Evolutionary conservation across 2,329 filamentous ascomycete species (phyloP).

Genomic region (Ceratocystiopsis brevicomis): DNA sequence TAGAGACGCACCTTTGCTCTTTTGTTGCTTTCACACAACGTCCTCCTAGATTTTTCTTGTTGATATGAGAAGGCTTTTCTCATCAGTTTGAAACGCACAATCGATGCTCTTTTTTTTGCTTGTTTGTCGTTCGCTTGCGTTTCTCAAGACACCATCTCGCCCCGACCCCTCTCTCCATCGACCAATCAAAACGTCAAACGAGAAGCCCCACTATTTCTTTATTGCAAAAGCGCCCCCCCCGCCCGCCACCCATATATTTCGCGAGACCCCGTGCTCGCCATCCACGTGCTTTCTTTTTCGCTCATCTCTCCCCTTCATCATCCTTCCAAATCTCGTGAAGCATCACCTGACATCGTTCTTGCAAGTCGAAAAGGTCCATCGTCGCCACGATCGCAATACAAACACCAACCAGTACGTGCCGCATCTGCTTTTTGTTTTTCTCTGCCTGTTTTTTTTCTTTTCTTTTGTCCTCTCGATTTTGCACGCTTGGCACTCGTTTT

Average conservation of each 20-base stretch:
- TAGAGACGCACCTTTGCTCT: too few relatives aligned
- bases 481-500: neutral
- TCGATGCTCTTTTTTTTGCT: too few relatives aligned
- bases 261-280: slow-evolving; percentile 10
- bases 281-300: slow-evolving; percentile 8
- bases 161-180: neutral
- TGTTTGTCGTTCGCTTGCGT: too few relatives aligned
- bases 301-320: neutral
- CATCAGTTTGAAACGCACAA: too few relatives aligned
- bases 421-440: neutral
- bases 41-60: too few relatives aligned
- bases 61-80: too few relatives aligned
- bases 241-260: slow-evolving; percentile 7
- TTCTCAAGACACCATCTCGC: too few relatives aligned
- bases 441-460: neutral
- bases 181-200: neutral
- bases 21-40: too few relatives aligned
- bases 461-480: neutral
- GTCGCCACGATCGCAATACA: too few relatives aligned
- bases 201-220: neutral
- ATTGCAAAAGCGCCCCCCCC: neutral
- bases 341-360: slow-evolving; percentile 11
- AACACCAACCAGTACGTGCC: neutral
- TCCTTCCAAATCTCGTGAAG: slow-evolving; percentile 9
- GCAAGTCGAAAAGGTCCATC: too few relatives aligned